Evolutionary conservation across 176 grass and related monocot genomes (phyloP).

Genomic region (Paspalum vaginatum): DNA sequence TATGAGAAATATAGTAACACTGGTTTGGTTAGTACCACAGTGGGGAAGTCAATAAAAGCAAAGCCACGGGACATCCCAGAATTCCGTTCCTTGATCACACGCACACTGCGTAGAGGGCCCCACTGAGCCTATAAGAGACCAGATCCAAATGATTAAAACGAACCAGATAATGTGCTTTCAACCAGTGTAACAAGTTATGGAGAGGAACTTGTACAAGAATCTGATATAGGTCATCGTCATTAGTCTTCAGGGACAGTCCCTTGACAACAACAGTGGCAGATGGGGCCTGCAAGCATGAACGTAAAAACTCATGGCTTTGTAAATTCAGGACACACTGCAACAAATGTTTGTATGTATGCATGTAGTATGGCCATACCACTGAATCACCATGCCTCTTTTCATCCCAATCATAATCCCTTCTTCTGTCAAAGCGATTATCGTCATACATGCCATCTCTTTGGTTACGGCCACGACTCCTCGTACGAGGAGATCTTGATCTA

Average conservation of each 20-base stretch:
- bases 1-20: slow-evolving; percentile 27
- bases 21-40: slow-evolving; percentile 69
- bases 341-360: background rate
- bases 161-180: slow-evolving; percentile 55
- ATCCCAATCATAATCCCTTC: slow-evolving; percentile 74
- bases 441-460: slow-evolving; percentile 76
- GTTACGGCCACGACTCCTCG: slow-evolving; percentile 57
- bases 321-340: slow-evolving; percentile 1
- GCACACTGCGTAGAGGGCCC: slow-evolving; percentile 91
- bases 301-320: slow-evolving; percentile 23
- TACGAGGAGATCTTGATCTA: slow-evolving; percentile 71
- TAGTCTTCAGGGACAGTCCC: slow-evolving; percentile 80
- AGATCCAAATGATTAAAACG: slow-evolving; percentile 62
- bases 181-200: slow-evolving; percentile 61
- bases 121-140: slow-evolving; percentile 95
- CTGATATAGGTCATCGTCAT: slow-evolving; percentile 94
- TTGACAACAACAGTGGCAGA: slow-evolving; percentile 93
- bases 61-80: slow-evolving; percentile 87
- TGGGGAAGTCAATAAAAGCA: slow-evolving; percentile 98
- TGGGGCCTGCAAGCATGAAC: slow-evolving; percentile 66
- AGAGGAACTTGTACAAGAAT: slow-evolving; percentile 79
- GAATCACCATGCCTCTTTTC: slow-evolving; percentile 72
- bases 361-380: slow-evolving; percentile 55
- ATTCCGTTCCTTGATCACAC: slow-evolving; percentile 92
- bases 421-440: slow-evolving; percentile 77